Evolutionary conservation across 768 basidiomycete genomes (phyloP), one percentile per base, ranked within the genome.

Genomic region (Amanita brunnescens): DNA sequence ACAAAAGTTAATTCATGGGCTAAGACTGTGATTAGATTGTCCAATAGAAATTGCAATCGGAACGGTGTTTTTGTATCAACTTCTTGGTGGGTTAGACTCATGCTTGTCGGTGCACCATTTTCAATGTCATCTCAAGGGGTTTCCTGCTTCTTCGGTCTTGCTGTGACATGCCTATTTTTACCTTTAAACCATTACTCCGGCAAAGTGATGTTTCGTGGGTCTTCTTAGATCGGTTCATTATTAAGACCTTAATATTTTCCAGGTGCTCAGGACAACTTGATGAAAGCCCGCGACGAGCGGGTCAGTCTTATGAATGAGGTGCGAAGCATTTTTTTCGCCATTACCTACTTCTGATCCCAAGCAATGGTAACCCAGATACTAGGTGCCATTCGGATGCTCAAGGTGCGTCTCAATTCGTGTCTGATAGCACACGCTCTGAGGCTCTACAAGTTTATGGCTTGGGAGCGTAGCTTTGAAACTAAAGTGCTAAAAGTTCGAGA

Each of bases 231-330:
- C n/a, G 30, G 42, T 24, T 42, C 12, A 9, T 18, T 18, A 35
- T 34, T n/a, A n/a, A 46, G 41, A 29, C 16, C 52, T 38, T 9
- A 23, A 9, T 23, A 2, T 14, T 6, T 42, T 21, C 21, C 39
- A 64, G 67, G 67, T 10, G 85, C 87, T 1, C 88, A 92, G 61
- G 87, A 91, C 47, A 87, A 85, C 58, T 70, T 93, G 14, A 91
- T 94, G 92, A 93, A 92, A 67, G 79, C 89, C 23, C 79, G 91
- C 24, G 93, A 96, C 58, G 90, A 94, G 66, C 79, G 93, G 38
- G 89, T 93, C 20, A 75, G 87, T 2, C 68, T 95, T 46, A 96
- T 95, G 92, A 94, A 94, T 59, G 91, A 76, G 59, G 72, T 73
- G 18, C 21, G 67, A 20, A 23, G 7, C 5, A 1, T 44, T 8